These are phyloP conservation scores for Starmerella tilneyi DNA, from an alignment of 805 yeast species.

Conservation along the genomic window DNA sequence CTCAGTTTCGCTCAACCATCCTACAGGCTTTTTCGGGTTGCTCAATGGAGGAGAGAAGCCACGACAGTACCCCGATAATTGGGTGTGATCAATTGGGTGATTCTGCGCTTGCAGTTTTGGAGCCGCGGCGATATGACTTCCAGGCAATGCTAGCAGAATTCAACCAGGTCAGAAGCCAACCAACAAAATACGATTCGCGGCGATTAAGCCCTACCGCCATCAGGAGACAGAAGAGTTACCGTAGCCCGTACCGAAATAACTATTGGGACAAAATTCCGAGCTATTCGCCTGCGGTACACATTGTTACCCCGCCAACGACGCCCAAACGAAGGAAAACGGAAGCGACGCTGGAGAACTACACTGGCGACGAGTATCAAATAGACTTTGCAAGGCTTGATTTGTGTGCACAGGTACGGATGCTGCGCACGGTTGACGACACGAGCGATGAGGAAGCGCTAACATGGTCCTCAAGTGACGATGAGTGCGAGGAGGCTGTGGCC, in stretches of 20 bases:
- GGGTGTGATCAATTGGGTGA: neutral
- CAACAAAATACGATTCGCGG: neutral
- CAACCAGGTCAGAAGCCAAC: neutral
- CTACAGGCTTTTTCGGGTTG: neutral
- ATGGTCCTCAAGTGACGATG: constrained; percentile 18
- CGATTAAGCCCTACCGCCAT: neutral
- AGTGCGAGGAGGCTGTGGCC: constrained; percentile 1
- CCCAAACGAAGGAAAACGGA: constrained; percentile 11
- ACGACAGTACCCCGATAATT: neutral
- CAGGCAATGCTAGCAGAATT: constrained; percentile 8
- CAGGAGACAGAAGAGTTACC: neutral
- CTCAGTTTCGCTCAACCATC: neutral
- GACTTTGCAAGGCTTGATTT: constrained; percentile 9
- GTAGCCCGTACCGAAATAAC: constrained; percentile 4
- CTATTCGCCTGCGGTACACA: neutral
- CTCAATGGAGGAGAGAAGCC: neutral
- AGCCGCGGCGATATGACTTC: constrained; percentile 5
- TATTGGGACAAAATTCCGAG: neutral
- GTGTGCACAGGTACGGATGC: constrained; percentile 12
- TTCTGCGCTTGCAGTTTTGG: neutral
- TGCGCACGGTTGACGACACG: neutral
- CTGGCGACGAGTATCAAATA: constrained; percentile 1
- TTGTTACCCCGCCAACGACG: neutral
- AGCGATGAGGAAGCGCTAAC: constrained; percentile 15
- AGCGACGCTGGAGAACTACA: neutral